Evolutionary conservation across 129 eudicot genomes (phyloP).

Genomic region (Artemisia annua): DNA sequence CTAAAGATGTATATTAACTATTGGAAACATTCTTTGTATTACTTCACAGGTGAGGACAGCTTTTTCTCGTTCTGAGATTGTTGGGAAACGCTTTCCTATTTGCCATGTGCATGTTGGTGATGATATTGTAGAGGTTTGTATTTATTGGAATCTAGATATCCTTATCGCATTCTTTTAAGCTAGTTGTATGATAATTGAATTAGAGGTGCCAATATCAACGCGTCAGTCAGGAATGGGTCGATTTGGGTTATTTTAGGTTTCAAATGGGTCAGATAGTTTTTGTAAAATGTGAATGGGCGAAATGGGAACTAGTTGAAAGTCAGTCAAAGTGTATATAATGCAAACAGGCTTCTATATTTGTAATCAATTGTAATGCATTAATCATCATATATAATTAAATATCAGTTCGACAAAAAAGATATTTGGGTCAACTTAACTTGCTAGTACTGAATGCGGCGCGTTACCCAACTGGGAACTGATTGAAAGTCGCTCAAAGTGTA

Average conservation of each 20-base stretch:
- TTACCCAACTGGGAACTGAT: no score
- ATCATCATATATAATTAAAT: no score
- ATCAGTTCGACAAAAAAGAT: no score
- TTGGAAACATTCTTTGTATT: not conserved
- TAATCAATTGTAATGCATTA: no score
- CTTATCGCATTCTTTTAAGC: not conserved
- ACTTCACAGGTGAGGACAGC: slow-evolving; percentile 54
- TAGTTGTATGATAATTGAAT: slow-evolving; percentile 1
- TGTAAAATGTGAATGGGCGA: no score
- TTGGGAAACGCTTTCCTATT: slow-evolving; percentile 80
- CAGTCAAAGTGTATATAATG: no score
- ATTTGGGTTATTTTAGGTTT: not conserved
- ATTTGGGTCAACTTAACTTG: no score
- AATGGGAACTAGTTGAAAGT: no score
- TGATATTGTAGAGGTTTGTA: slow-evolving; percentile 65
- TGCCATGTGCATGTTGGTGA: slow-evolving; percentile 80
- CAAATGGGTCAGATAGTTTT: not conserved
- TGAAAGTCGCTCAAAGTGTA: no score
- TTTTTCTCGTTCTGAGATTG: slow-evolving; percentile 55
- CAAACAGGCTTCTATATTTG: no score
- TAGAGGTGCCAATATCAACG: not conserved
- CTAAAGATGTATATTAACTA: slow-evolving; percentile 2
- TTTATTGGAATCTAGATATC: no score
- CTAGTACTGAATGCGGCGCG: no score
- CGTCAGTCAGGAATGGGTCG: not conserved